Base-by-base conservation (phyloP, 257 asterid species). In the Catharanthus roseus region DNA sequence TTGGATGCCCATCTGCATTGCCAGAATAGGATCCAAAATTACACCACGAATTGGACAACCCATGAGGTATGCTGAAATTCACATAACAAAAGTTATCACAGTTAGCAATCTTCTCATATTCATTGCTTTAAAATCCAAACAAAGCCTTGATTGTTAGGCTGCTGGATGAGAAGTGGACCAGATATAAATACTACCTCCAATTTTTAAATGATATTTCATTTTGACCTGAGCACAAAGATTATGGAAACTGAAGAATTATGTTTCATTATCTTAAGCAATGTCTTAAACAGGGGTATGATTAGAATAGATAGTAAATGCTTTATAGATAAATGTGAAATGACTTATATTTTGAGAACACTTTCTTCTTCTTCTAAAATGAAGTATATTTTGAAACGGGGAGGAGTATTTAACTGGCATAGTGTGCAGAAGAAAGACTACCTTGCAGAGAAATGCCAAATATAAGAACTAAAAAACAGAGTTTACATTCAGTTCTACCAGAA, bases 11-110 rank as follows among this genome's bases (percentile, higher is more conserved):
- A 91, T 91, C 79, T 91, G 96, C 86, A 90, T 80, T 51, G 98
- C 98, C 76, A 86, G 79, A 45, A 93, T 83, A 62, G 98, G 97
- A 75, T 89, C 96, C 74, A 93, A 84, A 68, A 93, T 93, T 29
- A 93, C 96, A 68, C 98, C 97, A 31, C 98, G 90, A 67, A 93
- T 86, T 55, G 98, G 98, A 75, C 98, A 91, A 54, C 97, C 98
- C 97, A 93, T 86, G 69, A 93, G 83, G 82, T 93, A 93, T 34
- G 98, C 98, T 93, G 92, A 88, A 85, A 78, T 38, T 42, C 38
- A 9, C 4, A 54, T 50, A 29, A 47, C 6, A 66, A 65, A 36
- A 58, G 29, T 10, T 13, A 33, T 28, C 18, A 44, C 10, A 26
- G 39, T 51, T 36, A 71, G 7, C 15, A 11, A 47, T 42, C 31